phyloP scores from a whole-genome alignment of 129 eudicot species.

The Solidago caesia region DNA sequence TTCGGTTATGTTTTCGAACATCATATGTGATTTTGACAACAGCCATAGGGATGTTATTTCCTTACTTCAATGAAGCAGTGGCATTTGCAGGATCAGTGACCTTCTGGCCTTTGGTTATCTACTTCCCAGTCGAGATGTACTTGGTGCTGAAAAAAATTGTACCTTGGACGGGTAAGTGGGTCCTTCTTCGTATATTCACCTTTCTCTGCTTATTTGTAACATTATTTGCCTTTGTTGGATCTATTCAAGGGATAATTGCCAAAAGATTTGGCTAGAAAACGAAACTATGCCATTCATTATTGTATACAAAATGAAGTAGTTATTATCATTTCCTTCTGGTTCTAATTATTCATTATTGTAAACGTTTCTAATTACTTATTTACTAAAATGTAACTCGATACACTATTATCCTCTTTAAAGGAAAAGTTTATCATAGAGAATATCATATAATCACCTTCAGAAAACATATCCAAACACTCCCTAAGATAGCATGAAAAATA shows the following conservation, averaged over 20 bases:
- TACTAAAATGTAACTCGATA: too few species aligned
- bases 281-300: neutral
- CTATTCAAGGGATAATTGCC: slow-evolving; percentile 47
- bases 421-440: neutral
- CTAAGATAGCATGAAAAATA: neutral
- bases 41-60: slow-evolving; percentile 42
- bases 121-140: slow-evolving; percentile 64
- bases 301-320: neutral
- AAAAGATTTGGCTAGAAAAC: slow-evolving; percentile 42
- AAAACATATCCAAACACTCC: neutral
- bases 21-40: slow-evolving; percentile 48
- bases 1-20: slow-evolving; percentile 49
- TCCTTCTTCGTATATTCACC: slow-evolving; percentile 45
- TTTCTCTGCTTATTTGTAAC: slow-evolving; percentile 38
- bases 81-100: slow-evolving; percentile 60
- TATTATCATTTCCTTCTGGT: neutral
- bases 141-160: slow-evolving; percentile 31
- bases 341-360: too few species aligned
- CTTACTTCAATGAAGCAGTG: slow-evolving; percentile 62
- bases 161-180: slow-evolving; percentile 50
- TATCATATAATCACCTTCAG: neutral
- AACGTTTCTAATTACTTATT: too few species aligned
- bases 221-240: slow-evolving; percentile 51
- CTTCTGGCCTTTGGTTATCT: slow-evolving; percentile 66
- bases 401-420: too few species aligned